Base-by-base conservation (phyloP, 2,329 filamentous ascomycete species). In the Ilyonectria robusta region DNA sequence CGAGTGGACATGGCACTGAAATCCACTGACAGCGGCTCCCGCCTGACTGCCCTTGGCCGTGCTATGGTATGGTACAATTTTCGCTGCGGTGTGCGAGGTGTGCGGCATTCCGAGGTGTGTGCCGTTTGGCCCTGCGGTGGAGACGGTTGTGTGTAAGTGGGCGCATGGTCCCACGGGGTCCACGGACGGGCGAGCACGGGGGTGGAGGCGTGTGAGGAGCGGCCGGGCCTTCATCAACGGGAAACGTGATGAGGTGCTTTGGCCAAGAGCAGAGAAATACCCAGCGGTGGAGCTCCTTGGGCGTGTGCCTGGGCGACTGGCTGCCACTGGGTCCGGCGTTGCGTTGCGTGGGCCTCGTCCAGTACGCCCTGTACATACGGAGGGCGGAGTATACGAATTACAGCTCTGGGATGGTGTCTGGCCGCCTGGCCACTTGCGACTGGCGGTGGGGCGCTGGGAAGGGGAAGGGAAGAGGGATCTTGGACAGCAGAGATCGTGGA, bases 401-500 rank as follows among this genome's bases (percentile, higher is more conserved):
- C 54, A 37, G 40, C 51, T 53, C 60, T 62, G 56, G 37, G 31
- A 46, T 46, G 55, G 40, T 26, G 40, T 26, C 42, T 50, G 60
- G 53, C 60, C 53, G 37, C 51, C 55, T 35, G 26, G 48, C 58
- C 19, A 61, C 17, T 33, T 61, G 48, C 48, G 35, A 29, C 55
- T 46, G 59, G 40, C n/a, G 61, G 8, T 26, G 50, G 23, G 19
- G 21, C 11, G n/a, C 31, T 29, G 44, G 40, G 17, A 54, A 29
- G 31, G 31, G 15, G 33, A 54, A 40, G 10, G 35, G 54, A 58
- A 48, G 55, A 62, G 61, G 64, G 67, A 64, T 66, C 67, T 69
- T 69, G 71, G 59, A 71, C 68, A 70, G 60, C 59, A 69, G 56
- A 71, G 72, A 75, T 75, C 72, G 72, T 72, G 71, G 71, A 75